Conservation (phyloP, 2,329 filamentous ascomycete species). For the Fusarium poae region DNA sequence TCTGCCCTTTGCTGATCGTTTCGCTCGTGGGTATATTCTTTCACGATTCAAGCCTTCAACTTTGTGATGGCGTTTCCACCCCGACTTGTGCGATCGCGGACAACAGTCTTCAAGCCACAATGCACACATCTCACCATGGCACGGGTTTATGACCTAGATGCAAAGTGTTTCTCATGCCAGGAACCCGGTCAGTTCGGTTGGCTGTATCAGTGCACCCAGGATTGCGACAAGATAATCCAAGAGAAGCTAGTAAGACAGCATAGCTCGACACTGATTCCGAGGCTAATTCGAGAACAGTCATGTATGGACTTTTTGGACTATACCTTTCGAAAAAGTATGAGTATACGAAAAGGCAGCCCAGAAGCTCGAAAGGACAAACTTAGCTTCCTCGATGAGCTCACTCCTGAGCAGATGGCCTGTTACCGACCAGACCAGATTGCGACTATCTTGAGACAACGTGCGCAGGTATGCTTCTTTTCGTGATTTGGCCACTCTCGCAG, state of each 20-base stretch:
- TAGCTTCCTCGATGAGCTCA: constrained; percentile 61
- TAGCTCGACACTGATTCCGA: neutral
- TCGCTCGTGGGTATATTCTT: too few species aligned
- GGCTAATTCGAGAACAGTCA: constrained; percentile 40
- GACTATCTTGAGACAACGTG: constrained; percentile 63
- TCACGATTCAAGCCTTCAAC: neutral
- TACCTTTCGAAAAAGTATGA: constrained; percentile 51
- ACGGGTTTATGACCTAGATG: constrained; percentile 68
- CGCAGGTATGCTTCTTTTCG: constrained; percentile 55
- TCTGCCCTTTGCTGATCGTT: neutral
- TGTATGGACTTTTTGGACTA: constrained; percentile 55
- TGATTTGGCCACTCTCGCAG: constrained; percentile 16
- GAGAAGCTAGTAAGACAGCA: constrained; percentile 39
- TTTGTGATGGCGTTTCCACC: constrained; percentile 35
- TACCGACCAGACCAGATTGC: constrained; percentile 64
- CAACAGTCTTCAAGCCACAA: constrained; percentile 48
- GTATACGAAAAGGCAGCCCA: constrained; percentile 56
- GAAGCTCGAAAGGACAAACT: constrained; percentile 59
- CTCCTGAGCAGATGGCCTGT: constrained; percentile 55
- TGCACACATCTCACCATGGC: constrained; percentile 80
- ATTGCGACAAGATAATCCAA: constrained; percentile 62
- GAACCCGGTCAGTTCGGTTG: constrained; percentile 72
- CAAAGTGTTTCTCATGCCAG: constrained; percentile 70
- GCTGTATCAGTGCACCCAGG: constrained; percentile 80
- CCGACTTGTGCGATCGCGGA: constrained; percentile 18